These are phyloP conservation scores for Dovyalis caffra DNA, from an alignment of 345 rosid species.

Conservation along the genomic window DNA sequence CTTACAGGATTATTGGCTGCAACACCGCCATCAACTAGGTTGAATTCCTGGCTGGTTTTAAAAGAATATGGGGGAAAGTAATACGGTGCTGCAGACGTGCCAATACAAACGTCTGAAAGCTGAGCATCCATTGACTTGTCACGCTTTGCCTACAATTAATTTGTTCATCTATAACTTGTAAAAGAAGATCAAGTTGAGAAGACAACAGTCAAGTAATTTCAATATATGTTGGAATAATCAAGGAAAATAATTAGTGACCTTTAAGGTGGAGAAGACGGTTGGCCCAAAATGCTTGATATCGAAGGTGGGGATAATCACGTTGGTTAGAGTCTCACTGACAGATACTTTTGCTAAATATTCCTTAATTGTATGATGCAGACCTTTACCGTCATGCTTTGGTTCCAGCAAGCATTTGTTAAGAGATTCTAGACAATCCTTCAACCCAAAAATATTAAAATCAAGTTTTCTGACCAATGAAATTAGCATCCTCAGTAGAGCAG, in stretches of 20 bases:
- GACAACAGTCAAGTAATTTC: background rate
- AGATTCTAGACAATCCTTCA: no score
- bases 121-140: background rate
- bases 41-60: conserved; percentile 12
- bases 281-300: conserved; percentile 16
- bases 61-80: conserved; percentile 19
- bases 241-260: background rate
- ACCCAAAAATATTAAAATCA: no score
- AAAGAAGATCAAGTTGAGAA: background rate
- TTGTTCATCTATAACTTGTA: background rate
- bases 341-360: background rate
- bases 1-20: conserved; percentile 2
- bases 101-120: conserved; percentile 15
- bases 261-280: conserved; percentile 9
- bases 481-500: no score
- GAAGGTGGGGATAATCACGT: background rate
- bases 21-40: conserved; percentile 23
- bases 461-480: no score
- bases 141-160: background rate
- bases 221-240: background rate
- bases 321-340: conserved; percentile 3
- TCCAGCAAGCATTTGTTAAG: no score
- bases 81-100: conserved; percentile 20
- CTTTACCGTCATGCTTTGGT: background rate
- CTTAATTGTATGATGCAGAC: background rate